Base-by-base conservation (phyloP, 2,329 filamentous ascomycete species). In the Cordyceps pruinosa region DNA sequence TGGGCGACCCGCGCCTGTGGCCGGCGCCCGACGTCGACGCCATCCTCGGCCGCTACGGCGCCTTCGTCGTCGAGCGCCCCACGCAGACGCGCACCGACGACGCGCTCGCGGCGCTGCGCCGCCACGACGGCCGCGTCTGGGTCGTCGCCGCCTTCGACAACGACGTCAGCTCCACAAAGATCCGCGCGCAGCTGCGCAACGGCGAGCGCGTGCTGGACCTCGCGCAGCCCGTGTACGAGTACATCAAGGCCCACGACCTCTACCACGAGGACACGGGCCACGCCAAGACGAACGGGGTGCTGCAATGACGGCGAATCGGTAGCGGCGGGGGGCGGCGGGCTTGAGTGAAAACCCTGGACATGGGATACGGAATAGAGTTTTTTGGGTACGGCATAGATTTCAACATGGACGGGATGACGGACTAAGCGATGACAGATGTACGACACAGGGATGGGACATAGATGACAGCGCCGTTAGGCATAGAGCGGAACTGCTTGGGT, bases 91-190 rank as follows among this genome's bases (percentile, higher is more conserved):
- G 93, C 65, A 88, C 92, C 55, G 88, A 94, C 60, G 87, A 93
- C 67, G 90, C 90, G 5, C 79, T 95, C 39, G 84, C 86, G 19
- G 85, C 83, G 46, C 76, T 95, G 39, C 84, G 89, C 65, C 81
- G 84, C 58, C 95, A 87, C 81, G 83, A 90, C 64, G 83, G 90
- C 64, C 91, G 93, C 64, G 82, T 95, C 63, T 85, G 88, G 68
- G 86, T 93, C 55, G 92, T 95, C 59, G 87, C 88, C 56, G 90
- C 95, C 68, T 81, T 93, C 52, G 90, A 96, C 64, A 91, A 91
- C 69, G 87, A 92, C 66, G 86, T 92, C 58, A 89, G 85, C 65
- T 90, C 86, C 57, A 84, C 81, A 12, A 83, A 93, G 74, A 90
- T 94, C 60, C 82, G 90, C 47, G 76, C 92, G 4, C 91, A 93